Percentiles rank a stretch among this genome's conserved stretches.
Conservation (phyloP, 352 stramenopile genomes). For the Phytophthora lateralis region DNA sequence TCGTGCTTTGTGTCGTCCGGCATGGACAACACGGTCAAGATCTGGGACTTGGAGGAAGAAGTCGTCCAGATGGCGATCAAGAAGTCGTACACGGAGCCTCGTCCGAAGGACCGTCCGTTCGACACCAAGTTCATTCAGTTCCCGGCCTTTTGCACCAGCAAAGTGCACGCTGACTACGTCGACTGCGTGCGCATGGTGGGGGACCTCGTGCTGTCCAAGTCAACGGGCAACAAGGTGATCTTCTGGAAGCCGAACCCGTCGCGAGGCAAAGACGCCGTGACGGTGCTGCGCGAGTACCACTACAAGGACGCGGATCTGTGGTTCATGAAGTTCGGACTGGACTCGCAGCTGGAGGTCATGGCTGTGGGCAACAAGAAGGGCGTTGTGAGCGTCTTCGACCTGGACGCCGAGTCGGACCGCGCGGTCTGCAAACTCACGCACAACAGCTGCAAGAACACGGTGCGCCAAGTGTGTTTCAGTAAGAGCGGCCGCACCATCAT, state of each 20-base stretch:
- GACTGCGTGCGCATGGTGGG: slow-evolving; percentile 89
- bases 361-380: slow-evolving; percentile 86
- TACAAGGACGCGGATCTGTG: slow-evolving; percentile 86
- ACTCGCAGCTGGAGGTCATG: slow-evolving; percentile 77
- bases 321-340: slow-evolving; percentile 88
- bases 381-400: slow-evolving; percentile 78
- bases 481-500: slow-evolving; percentile 72
- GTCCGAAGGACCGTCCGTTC: slow-evolving; percentile 69
- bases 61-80: slow-evolving; percentile 75
- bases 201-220: slow-evolving; percentile 83
- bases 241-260: slow-evolving; percentile 93
- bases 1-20: slow-evolving; percentile 88
- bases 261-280: slow-evolving; percentile 79
- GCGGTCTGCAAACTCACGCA: slow-evolving; percentile 73
- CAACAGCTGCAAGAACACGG: slow-evolving; percentile 77
- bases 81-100: slow-evolving; percentile 76
- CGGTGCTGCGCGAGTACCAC: slow-evolving; percentile 81
- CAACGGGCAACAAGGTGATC: slow-evolving; percentile 88
- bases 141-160: slow-evolving; percentile 91
- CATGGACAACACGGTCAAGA: slow-evolving; percentile 94
- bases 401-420: slow-evolving; percentile 76
- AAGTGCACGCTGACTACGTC: slow-evolving; percentile 92
- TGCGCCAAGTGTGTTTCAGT: slow-evolving; percentile 82
- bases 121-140: slow-evolving; percentile 90
- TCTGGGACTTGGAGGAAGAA: slow-evolving; percentile 91